A percentile compares a stretch with the other conserved stretches of the same genome.
Evolutionary conservation across 2,329 filamentous ascomycete genomes (phyloP).

Genomic region (Akanthomyces uredinophilus): DNA sequence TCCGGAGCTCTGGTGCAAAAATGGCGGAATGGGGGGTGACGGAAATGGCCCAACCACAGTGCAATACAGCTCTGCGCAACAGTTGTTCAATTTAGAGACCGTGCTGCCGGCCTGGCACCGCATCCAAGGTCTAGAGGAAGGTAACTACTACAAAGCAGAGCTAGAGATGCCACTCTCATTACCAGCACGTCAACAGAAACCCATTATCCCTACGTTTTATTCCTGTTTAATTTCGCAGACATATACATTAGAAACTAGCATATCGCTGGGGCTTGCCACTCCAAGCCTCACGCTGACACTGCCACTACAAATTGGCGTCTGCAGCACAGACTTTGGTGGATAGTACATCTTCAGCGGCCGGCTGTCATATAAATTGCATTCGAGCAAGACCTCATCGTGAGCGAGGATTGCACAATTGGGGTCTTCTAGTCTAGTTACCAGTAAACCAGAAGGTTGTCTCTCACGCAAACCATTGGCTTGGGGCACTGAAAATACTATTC

Average conservation of each 20-base stretch:
- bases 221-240: constrained; percentile 6
- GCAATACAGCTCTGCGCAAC: neutral
- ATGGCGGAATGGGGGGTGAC: neutral
- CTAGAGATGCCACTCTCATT: neutral
- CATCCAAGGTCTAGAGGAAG: neutral
- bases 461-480: no score
- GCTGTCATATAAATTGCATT: no score
- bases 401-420: no score
- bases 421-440: no score
- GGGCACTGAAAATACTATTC: no score
- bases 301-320: constrained; percentile 7
- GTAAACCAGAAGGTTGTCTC: no score
- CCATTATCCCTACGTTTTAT: constrained; percentile 2
- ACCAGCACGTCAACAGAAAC: neutral
- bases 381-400: no score
- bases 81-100: neutral
- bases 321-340: neutral
- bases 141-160: neutral
- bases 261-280: neutral
- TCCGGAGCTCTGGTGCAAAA: neutral
- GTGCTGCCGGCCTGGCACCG: neutral
- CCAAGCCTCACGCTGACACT: neutral
- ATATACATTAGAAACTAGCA: neutral
- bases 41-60: neutral
- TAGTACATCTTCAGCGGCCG: neutral